Percentiles rank a stretch among this genome's conserved stretches.
phyloP scores from a whole-genome alignment of 805 yeast genomes.

The Saccharomyces mikatae region DNA sequence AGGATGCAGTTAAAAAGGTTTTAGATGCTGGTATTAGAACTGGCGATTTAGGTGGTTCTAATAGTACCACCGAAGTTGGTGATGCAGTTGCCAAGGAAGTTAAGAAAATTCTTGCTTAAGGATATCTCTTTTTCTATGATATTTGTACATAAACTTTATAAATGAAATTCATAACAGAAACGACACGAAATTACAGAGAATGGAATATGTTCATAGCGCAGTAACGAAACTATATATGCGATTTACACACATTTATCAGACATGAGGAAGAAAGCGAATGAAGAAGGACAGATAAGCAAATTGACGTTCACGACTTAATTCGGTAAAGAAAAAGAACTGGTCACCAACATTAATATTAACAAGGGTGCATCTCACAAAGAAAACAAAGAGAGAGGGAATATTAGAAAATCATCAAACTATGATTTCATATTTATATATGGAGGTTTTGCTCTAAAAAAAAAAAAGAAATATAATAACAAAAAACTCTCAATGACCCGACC shows the following conservation, averaged over 20 bases:
- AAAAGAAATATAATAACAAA: neutral
- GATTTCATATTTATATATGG: neutral
- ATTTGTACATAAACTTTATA: neutral
- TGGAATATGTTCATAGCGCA: neutral
- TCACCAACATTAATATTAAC: neutral
- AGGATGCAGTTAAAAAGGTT: constrained; percentile 76
- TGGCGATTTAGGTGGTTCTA: constrained; percentile 79
- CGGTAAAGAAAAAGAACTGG: neutral
- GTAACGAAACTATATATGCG: neutral
- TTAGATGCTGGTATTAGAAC: constrained; percentile 82
- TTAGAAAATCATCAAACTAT: neutral
- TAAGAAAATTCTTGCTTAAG: constrained; percentile 38
- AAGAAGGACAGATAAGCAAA: neutral
- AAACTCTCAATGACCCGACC: constrained; percentile 83
- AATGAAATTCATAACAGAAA: neutral
- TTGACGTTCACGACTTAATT: neutral
- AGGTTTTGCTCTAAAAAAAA: neutral
- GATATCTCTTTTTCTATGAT: neutral
- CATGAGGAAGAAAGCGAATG: neutral
- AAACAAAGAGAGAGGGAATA: neutral
- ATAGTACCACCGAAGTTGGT: constrained; percentile 83
- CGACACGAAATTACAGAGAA: neutral
- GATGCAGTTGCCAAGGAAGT: constrained; percentile 82
- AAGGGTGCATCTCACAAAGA: neutral
- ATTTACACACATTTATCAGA: neutral